These are phyloP conservation scores for Coemansia sp. DNA, from an alignment of 192 early-diverging fungal genomes.

Conservation along the genomic window DNA sequence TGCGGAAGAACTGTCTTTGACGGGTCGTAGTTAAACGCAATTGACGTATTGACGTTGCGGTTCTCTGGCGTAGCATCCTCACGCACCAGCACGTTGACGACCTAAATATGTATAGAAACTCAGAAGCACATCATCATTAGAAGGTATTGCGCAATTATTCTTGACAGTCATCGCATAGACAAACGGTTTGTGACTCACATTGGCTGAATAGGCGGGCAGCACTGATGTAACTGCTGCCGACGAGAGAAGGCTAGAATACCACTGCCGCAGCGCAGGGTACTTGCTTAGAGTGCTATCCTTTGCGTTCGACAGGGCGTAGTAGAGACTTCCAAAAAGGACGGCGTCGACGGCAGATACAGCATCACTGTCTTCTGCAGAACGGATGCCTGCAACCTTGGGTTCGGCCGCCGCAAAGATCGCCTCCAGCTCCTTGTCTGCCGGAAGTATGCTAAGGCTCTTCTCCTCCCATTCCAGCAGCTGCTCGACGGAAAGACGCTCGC, in stretches of 20 bases:
- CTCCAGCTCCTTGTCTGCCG: slow-evolving; percentile 28
- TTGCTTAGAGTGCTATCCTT: slow-evolving; percentile 18
- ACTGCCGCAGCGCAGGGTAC: slow-evolving; percentile 29
- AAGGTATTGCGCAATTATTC: slow-evolving; percentile 7
- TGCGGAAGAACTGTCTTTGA: slow-evolving; percentile 33
- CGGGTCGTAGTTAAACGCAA: slow-evolving; percentile 34
- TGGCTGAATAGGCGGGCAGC: slow-evolving; percentile 32
- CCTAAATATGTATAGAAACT: slow-evolving; percentile 20
- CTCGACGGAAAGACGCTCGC: slow-evolving; percentile 36
- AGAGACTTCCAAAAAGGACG: slow-evolving; percentile 43
- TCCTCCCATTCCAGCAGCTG: slow-evolving; percentile 53
- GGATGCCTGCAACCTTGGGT: slow-evolving; percentile 9
- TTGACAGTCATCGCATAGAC: background rate
- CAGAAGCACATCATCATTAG: background rate
- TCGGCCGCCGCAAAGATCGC: slow-evolving; percentile 22
- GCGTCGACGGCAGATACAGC: slow-evolving; percentile 26
- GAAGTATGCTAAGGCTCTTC: slow-evolving; percentile 31
- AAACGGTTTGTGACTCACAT: slow-evolving; percentile 40
- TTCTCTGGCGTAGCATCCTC: slow-evolving; percentile 45
- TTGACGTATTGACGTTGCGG: slow-evolving; percentile 37
- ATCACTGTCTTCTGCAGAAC: slow-evolving; percentile 4
- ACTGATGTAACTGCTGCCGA: slow-evolving; percentile 21
- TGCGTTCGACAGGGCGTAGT: slow-evolving; percentile 35
- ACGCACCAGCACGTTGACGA: slow-evolving; percentile 47
- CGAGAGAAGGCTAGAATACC: slow-evolving; percentile 26